These are phyloP conservation scores for Adansonia digitata DNA, from an alignment of 345 rosid species.

Conservation along the genomic window DNA sequence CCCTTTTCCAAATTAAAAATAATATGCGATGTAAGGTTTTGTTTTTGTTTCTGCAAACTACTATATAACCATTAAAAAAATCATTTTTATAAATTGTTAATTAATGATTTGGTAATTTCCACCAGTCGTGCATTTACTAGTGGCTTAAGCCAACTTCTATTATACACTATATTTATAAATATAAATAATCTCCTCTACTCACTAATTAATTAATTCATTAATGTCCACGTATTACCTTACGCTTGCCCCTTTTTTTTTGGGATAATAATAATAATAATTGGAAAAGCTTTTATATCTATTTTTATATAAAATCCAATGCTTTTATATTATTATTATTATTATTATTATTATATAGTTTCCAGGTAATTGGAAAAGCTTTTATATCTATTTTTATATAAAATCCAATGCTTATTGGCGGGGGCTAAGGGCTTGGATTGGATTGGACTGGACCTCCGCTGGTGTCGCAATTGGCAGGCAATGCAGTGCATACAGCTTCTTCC, in stretches of 20 bases:
- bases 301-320: slow-evolving; percentile 12
- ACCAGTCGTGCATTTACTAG: too few relatives aligned
- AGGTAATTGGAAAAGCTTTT: neutral
- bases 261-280: neutral
- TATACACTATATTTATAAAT: too few relatives aligned
- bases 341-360: neutral
- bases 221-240: neutral
- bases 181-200: neutral
- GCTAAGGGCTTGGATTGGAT: too few relatives aligned
- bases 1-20: too few relatives aligned
- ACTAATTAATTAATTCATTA: neutral
- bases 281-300: neutral
- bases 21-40: too few relatives aligned
- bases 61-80: too few relatives aligned
- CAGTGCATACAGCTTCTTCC: neutral
- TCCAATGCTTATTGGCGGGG: slow-evolving; percentile 21
- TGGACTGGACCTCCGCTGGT: neutral
- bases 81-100: too few relatives aligned
- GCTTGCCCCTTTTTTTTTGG: neutral
- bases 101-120: too few relatives aligned
- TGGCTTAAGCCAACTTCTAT: too few relatives aligned
- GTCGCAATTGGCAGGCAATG: slow-evolving; percentile 27
- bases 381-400: neutral
- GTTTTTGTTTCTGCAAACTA: too few relatives aligned
- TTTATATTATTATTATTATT: too few relatives aligned